Evolutionary conservation across 2,329 filamentous ascomycete species (phyloP).

Genomic region (Colletotrichum tamarilloi): DNA sequence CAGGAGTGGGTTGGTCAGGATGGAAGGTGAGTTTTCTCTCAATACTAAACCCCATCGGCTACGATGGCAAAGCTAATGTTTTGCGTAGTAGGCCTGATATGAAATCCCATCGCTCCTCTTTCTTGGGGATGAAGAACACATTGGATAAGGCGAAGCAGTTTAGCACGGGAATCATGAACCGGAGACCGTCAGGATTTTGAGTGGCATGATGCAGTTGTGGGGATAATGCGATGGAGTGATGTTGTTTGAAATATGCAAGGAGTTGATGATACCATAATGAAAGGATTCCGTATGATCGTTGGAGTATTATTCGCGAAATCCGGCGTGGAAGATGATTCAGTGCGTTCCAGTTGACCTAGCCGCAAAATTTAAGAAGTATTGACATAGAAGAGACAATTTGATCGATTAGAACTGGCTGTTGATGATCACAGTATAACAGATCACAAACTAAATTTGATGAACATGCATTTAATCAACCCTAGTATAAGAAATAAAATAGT

Average conservation of each 20-base stretch:
- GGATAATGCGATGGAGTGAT: no score
- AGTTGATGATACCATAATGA: background rate
- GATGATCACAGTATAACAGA: no score
- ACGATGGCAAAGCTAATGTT: background rate
- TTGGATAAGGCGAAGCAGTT: slow-evolving; percentile 33
- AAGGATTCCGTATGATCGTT: background rate
- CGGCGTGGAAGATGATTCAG: background rate
- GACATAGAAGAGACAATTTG: no score
- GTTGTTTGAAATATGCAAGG: background rate
- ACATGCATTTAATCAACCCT: no score
- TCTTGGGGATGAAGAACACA: slow-evolving; percentile 34
- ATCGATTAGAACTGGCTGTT: no score
- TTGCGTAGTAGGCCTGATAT: slow-evolving; percentile 16
- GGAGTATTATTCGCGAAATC: background rate
- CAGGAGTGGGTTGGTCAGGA: slow-evolving; percentile 24
- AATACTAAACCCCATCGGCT: no score
- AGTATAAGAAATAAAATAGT: no score
- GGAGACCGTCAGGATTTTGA: slow-evolving; percentile 31
- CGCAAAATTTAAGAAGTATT: no score
- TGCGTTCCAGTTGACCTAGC: background rate
- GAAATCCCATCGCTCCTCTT: slow-evolving; percentile 29
- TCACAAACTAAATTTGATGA: no score
- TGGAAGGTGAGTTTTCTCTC: slow-evolving; percentile 1
- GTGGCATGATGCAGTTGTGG: no score
- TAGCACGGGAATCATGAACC: slow-evolving; percentile 32